Conservation (phyloP, 2,329 filamentous ascomycete species). For the Ascochyta rabiei region DNA sequence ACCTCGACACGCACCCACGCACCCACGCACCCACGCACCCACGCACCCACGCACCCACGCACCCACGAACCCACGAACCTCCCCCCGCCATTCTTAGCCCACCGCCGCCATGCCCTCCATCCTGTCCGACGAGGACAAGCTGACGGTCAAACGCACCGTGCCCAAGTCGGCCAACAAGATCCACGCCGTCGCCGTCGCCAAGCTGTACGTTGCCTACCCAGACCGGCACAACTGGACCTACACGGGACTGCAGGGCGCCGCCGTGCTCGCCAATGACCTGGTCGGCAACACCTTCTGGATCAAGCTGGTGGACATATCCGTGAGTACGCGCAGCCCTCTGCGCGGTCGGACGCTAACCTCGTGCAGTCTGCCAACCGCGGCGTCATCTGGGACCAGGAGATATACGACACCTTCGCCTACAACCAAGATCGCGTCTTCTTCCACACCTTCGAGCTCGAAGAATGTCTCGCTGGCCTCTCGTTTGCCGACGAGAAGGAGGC, state of each 20-base stretch:
- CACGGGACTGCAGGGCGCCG: slow-evolving; percentile 89
- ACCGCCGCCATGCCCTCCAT: slow-evolving; percentile 62
- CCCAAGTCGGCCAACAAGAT: slow-evolving; percentile 98
- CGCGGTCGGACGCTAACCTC: slow-evolving; percentile 57
- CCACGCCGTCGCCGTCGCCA: slow-evolving; percentile 89
- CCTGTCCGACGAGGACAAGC: slow-evolving; percentile 91
- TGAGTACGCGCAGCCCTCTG: slow-evolving; percentile 55
- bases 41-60: no score
- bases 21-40: no score
- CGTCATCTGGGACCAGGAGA: slow-evolving; percentile 69
- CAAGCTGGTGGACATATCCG: slow-evolving; percentile 95
- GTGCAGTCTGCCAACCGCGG: slow-evolving; percentile 38
- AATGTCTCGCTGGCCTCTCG: slow-evolving; percentile 86
- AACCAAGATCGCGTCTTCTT: slow-evolving; percentile 98
- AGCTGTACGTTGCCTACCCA: slow-evolving; percentile 91
- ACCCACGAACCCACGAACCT: neutral
- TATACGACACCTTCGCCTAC: slow-evolving; percentile 93
- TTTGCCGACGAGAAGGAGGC: slow-evolving; percentile 98
- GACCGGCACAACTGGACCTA: slow-evolving; percentile 88
- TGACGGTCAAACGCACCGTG: slow-evolving; percentile 91
- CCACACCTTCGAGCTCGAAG: slow-evolving; percentile 94
- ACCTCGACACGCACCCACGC: no score
- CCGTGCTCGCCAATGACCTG: slow-evolving; percentile 89
- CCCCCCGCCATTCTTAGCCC: slow-evolving; percentile 21
- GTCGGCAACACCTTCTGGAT: slow-evolving; percentile 97